Conservation (phyloP, 768 basidiomycete genomes). For the Steccherinum ochraceum region DNA sequence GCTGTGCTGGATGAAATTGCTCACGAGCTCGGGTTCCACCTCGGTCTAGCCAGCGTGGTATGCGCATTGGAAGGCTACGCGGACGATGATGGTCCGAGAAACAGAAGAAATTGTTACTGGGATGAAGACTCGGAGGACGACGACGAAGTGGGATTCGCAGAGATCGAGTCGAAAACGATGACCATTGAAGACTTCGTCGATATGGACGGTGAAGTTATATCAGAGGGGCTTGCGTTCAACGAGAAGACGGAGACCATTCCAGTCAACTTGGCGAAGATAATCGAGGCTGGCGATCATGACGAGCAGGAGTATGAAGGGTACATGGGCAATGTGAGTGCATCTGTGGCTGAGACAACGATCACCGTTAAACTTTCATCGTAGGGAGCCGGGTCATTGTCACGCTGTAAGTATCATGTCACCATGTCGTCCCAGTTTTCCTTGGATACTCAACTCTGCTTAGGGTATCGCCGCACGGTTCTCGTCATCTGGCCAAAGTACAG, state of each 20-base stretch:
- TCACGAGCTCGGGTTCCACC: conserved; percentile 26
- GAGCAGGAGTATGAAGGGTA: conserved; percentile 23
- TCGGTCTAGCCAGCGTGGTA: conserved; percentile 31
- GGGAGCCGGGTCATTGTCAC: no score
- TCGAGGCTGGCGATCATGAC: conserved; percentile 13
- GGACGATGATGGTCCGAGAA: conserved; percentile 3
- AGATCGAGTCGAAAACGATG: conserved; percentile 9
- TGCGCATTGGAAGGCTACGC: conserved; percentile 19
- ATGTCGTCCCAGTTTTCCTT: no score
- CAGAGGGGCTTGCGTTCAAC: conserved; percentile 1
- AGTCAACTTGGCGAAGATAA: conserved; percentile 8
- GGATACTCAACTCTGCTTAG: conserved; percentile 10
- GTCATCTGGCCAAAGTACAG: conserved; percentile 19
- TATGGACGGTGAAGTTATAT: conserved; percentile 11
- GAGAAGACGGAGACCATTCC: conserved; percentile 14
- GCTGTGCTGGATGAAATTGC: conserved; percentile 26
- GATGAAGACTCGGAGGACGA: conserved; percentile 3
- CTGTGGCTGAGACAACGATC: no score
- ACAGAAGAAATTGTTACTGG: neutral
- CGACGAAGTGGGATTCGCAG: conserved; percentile 11
- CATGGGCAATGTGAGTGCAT: conserved; percentile 21
- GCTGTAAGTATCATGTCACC: no score
- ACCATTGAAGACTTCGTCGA: conserved; percentile 15
- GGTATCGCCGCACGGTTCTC: conserved; percentile 19
- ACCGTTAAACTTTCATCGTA: no score